These are phyloP conservation scores for Xylariomycetidae sp. DNA, from an alignment of 2,329 filamentous ascomycete genomes.

Conservation along the genomic window DNA sequence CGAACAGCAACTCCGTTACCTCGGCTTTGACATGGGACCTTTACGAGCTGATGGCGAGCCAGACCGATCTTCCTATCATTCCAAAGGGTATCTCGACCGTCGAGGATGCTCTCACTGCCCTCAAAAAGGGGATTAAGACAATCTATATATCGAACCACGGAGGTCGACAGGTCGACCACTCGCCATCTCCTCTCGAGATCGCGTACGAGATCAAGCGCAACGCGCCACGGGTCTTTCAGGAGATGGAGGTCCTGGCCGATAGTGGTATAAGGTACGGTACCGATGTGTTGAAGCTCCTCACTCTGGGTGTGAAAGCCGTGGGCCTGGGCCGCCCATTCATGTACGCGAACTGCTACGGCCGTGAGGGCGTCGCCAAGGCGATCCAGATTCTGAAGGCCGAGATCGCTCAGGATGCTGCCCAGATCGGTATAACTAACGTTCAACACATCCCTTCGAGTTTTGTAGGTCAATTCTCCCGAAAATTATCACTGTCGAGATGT, in stretches of 20 bases:
- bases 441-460: too few species aligned
- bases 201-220: constrained; percentile 29
- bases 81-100: neutral
- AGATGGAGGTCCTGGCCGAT: constrained; percentile 33
- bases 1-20: neutral
- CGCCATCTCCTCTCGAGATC: constrained; percentile 28
- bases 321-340: constrained; percentile 34
- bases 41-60: neutral
- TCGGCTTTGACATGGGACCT: neutral
- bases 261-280: constrained; percentile 34
- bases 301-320: constrained; percentile 34
- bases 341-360: constrained; percentile 1
- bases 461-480: too few species aligned
- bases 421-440: too few species aligned
- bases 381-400: too few species aligned
- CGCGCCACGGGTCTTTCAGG: constrained; percentile 13
- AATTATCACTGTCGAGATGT: too few species aligned
- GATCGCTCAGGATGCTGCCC: too few species aligned
- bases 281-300: constrained; percentile 35
- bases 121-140: too few species aligned
- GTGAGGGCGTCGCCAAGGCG: constrained; percentile 1
- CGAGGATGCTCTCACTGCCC: neutral
- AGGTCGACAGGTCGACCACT: constrained; percentile 36
- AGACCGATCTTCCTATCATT: neutral
- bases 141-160: constrained; percentile 39